Base-by-base conservation (phyloP, 345 rosid genomes). In the Salix suchowensis region DNA sequence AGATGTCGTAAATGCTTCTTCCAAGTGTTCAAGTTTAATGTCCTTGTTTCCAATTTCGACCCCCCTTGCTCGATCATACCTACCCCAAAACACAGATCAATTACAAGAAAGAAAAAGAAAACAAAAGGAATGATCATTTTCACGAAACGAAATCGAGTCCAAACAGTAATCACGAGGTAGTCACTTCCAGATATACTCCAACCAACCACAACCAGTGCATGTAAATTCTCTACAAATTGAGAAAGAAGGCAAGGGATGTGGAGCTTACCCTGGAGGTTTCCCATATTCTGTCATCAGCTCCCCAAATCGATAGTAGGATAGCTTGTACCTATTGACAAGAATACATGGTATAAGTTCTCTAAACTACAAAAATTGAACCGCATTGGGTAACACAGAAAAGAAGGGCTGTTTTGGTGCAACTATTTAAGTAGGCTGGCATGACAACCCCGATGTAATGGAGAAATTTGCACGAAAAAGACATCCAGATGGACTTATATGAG, bases 21-120 rank as follows among this genome's bases (percentile, higher is more conserved):
- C 99, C 83, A 96, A 78, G 79, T 93, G 84, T 76, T 96, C 95
- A 3, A 96, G 97, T 81, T 96, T 93, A 42, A 96, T 73, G 78
- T 93, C 95, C 84, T 96, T 96, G 73, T 96, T 96, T 78, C 99
- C 98, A 58, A 95, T 95, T 85, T 95, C 98, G 66, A 91, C 98
- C 19, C 98, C 97, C 77, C 98, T 89, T 14, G 98, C 98, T 65
- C 98, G 91, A 88, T 95, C 98, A 79, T 86, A 95, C 82, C 98
- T 95, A 82, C 76, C 77, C 77, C 77, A 82, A 42, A 55, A 62
- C 65, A 70, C 44, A 6, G 60, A 71, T 6, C 26, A 62, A 67
- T 50, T 69, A 68, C 72, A 84, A 67, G 16, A 65, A 42, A 34
- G 52, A 39, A 70, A 77, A 36, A 21, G 11, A 36, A 37, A 19